Evolutionary conservation across 164 flowering plant genomes (phyloP).

Genomic region (Echeveria elegans): DNA sequence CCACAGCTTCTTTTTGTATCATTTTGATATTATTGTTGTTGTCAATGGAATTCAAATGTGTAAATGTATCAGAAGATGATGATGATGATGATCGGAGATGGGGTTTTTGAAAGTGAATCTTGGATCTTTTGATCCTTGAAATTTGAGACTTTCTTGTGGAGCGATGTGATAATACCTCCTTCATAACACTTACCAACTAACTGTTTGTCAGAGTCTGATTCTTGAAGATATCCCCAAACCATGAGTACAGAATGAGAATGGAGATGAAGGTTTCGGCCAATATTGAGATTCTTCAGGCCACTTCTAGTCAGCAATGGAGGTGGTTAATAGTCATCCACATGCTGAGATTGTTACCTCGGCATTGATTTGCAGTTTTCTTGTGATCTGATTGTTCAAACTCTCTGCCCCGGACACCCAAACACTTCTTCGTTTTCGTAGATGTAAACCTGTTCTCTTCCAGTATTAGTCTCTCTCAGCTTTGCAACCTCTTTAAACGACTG

Average conservation of each 20-base stretch:
- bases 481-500: constrained; percentile 64
- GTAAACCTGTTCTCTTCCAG: constrained; percentile 26
- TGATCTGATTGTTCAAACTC: constrained; percentile 19
- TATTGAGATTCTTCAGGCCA: constrained; percentile 40
- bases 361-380: constrained; percentile 36
- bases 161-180: constrained; percentile 56
- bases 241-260: constrained; percentile 56
- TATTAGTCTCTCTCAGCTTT: constrained; percentile 55
- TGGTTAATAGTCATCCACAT: constrained; percentile 65
- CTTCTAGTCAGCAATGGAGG: constrained; percentile 67
- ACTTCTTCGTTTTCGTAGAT: constrained; percentile 26
- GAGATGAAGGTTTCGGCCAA: constrained; percentile 46
- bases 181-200: constrained; percentile 37
- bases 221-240: constrained; percentile 63
- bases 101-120: neutral
- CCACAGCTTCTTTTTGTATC: neutral
- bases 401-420: constrained; percentile 54
- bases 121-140: neutral
- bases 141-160: constrained; percentile 20
- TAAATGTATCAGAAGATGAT: neutral
- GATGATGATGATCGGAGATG: neutral
- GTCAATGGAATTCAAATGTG: neutral
- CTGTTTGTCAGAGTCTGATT: constrained; percentile 15
- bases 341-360: constrained; percentile 67
- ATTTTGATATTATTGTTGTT: neutral